Base-by-base conservation (phyloP, 1,139 yeast species). In the Lodderomyces jiufengensis region DNA sequence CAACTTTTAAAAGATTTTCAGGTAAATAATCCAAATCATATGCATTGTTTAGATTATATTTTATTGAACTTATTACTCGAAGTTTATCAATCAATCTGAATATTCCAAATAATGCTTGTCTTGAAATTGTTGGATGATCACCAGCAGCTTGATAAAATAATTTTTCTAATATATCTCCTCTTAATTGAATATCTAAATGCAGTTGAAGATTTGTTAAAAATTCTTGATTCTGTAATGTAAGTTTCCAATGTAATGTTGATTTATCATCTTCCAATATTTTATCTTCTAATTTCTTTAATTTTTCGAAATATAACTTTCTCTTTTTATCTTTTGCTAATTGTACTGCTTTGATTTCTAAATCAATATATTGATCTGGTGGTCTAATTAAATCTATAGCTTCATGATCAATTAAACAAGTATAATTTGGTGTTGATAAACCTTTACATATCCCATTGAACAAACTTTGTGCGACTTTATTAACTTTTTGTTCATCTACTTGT, bases 121-220 rank as follows among this genome's bases (percentile, higher is more conserved):
- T 72, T 1, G 90, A 72, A 29, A 86, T 66, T 3, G 74, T 63
- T 0, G 97, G 97, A 55, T 88, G 96, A 26, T 78, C 78, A 15
- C 76, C 71, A n/a, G 76, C 60, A 0, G 86, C 74, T 30, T 75
- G 75, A 10, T 66, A 61, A 10, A 77, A 66, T 32, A 88, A 63
- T 7, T 74, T 52, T 22, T 59, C 58, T 12, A 84, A 52, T 1
- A 75, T 66, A 1, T 67, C 68, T 1, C 65, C 63, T 4, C 63
- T 52, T 1, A 75, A 59, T 2, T 69, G 64, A 22, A 76, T 58
- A 42, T 81, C 86, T 29, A 72, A 55, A 45, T 74, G 78, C 2
- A 73, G 61, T 50, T 83, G 85, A 7, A 84, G 52, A 24, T 70
- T 67, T 2, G 75, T 64, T 36, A 85, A 57, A 20, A 83, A 58